A percentile compares a stretch with the other conserved stretches of the same genome.
phyloP scores from a whole-genome alignment of 805 yeast genomes.

The Nakazawaea peltata region DNA sequence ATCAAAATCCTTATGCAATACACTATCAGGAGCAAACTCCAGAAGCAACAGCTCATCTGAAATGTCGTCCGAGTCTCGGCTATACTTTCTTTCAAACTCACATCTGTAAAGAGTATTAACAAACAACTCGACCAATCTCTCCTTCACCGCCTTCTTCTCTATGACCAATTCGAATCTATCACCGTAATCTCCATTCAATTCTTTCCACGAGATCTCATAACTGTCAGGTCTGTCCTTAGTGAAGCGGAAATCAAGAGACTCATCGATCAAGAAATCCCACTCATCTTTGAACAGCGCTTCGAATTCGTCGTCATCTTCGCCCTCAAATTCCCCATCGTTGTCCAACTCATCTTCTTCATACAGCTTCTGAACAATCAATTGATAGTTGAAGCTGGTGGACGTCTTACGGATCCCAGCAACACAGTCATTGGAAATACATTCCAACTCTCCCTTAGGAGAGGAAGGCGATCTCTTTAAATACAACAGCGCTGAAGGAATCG shows the following conservation, averaged over 20 bases:
- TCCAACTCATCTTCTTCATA: constrained; percentile 62
- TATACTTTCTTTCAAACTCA: constrained; percentile 69
- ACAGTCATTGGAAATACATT: constrained; percentile 77
- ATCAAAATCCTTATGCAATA: constrained; percentile 11
- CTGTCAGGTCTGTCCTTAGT: constrained; percentile 38
- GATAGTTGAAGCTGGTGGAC: constrained; percentile 57
- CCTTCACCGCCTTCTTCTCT: constrained; percentile 44
- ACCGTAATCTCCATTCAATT: constrained; percentile 78
- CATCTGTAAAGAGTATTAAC: constrained; percentile 56
- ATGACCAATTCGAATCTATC: constrained; percentile 78
- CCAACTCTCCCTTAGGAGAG: constrained; percentile 83
- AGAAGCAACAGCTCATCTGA: constrained; percentile 34
- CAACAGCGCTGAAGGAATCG: constrained; percentile 74
- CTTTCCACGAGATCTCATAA: constrained; percentile 68
- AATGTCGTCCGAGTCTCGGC: constrained; percentile 38
- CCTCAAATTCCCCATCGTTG: constrained; percentile 44
- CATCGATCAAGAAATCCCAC: constrained; percentile 61
- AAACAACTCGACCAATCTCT: constrained; percentile 54
- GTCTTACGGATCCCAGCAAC: constrained; percentile 65
- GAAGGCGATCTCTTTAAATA: constrained; percentile 63
- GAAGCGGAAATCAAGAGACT: constrained; percentile 49
- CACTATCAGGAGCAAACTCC: constrained; percentile 12
- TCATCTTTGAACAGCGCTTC: constrained; percentile 41
- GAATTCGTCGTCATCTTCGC: constrained; percentile 29
- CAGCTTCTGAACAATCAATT: constrained; percentile 62